These are phyloP conservation scores for Salvia hispanica DNA, from an alignment of 257 asterid genomes.

Conservation along the genomic window DNA sequence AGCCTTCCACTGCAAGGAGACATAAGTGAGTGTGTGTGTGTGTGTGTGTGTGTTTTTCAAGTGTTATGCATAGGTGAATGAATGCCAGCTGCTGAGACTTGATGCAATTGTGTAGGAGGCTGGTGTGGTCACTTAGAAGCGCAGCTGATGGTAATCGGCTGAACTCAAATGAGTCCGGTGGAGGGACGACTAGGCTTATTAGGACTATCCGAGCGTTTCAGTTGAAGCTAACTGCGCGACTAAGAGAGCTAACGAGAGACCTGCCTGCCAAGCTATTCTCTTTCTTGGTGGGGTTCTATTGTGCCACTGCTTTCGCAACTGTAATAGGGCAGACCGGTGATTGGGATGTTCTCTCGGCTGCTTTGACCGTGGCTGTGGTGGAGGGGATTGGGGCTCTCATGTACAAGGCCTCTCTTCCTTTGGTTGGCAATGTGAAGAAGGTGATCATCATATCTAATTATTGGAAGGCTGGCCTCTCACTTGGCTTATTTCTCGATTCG, in stretches of 20 bases:
- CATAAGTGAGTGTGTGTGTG: constrained; percentile 28
- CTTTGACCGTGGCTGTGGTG: constrained; percentile 80
- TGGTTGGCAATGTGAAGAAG: constrained; percentile 48
- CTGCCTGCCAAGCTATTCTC: constrained; percentile 71
- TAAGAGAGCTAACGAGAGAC: constrained; percentile 58
- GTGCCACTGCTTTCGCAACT: constrained; percentile 92
- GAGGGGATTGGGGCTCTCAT: constrained; percentile 94
- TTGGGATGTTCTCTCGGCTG: constrained; percentile 97
- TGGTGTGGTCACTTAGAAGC: constrained; percentile 59
- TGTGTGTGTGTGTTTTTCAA: background rate
- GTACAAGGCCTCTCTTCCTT: constrained; percentile 67
- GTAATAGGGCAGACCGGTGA: constrained; percentile 98
- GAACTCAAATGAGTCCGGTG: constrained; percentile 35
- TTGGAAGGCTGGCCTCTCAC: constrained; percentile 89
- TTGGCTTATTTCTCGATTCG: constrained; percentile 92
- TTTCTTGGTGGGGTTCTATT: constrained; percentile 86
- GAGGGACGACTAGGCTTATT: constrained; percentile 71
- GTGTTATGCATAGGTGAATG: background rate
- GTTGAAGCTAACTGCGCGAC: constrained; percentile 45
- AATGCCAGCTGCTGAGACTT: constrained; percentile 5
- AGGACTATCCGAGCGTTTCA: constrained; percentile 62
- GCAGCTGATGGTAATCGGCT: constrained; percentile 55
- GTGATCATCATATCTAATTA: constrained; percentile 67
- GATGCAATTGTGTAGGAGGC: constrained; percentile 46
- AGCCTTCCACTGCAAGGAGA: constrained; percentile 23